Evolutionary conservation across 306 rosid species (phyloP).

Genomic region (Boehmeria nivea): DNA sequence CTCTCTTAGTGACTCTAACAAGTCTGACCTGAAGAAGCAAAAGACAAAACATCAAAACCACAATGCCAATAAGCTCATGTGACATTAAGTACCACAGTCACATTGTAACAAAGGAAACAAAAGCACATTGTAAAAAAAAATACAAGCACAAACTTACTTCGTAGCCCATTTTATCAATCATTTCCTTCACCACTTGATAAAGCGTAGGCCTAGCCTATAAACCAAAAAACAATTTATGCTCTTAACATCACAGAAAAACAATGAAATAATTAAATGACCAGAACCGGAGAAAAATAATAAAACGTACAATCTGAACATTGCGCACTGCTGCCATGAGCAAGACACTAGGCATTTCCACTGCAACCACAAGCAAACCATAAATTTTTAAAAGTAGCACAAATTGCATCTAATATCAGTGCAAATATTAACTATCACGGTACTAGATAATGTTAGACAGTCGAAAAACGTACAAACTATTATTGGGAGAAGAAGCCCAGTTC

Average conservation of each 20-base stretch:
- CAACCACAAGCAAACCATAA: slow-evolving; percentile 32
- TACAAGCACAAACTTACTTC: slow-evolving; percentile 48
- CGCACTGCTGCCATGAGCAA: slow-evolving; percentile 90
- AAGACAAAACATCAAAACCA: slow-evolving; percentile 18
- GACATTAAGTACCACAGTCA: slow-evolving; percentile 19
- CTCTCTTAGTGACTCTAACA: slow-evolving; percentile 88
- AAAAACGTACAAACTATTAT: slow-evolving; percentile 88
- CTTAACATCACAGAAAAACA: neutral
- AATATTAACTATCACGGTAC: neutral
- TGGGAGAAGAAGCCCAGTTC: slow-evolving; percentile 95
- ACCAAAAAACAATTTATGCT: slow-evolving; percentile 19
- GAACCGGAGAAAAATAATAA: slow-evolving; percentile 3
- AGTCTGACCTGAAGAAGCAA: slow-evolving; percentile 58
- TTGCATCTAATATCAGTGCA: slow-evolving; percentile 4
- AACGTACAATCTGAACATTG: slow-evolving; percentile 83
- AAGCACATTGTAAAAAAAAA: too few relatives aligned
- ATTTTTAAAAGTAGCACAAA: slow-evolving; percentile 11
- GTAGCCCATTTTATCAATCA: slow-evolving; percentile 92
- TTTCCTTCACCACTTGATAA: slow-evolving; percentile 89
- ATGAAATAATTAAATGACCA: neutral
- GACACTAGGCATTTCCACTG: slow-evolving; percentile 98
- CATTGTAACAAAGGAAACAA: slow-evolving; percentile 6
- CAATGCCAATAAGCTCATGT: slow-evolving; percentile 7
- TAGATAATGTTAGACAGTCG: slow-evolving; percentile 6
- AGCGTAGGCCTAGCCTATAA: slow-evolving; percentile 93